Percentiles rank a stretch among this genome's conserved stretches.
phyloP scores from a whole-genome alignment of 352 stramenopile genomes.

The Pythium sukuiense region DNA sequence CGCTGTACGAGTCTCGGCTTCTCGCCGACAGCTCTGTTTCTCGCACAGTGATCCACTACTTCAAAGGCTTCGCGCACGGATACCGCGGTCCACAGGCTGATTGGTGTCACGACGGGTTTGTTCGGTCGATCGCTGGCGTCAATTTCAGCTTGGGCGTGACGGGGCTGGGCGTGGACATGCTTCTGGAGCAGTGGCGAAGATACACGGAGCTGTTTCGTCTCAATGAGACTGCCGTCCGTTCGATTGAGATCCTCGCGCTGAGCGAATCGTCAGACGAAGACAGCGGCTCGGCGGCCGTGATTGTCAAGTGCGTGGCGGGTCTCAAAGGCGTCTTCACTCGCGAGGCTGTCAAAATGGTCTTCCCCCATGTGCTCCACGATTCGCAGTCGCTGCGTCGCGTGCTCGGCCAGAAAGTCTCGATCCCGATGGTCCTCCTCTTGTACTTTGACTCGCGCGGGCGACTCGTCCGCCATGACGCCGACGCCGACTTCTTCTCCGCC shows the following conservation, averaged over 20 bases:
- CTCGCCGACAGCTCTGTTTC: conserved; percentile 1
- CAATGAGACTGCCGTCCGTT: conserved; percentile 23
- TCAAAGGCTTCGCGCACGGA: conserved; percentile 8
- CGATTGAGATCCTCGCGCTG: background rate
- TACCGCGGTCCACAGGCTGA: background rate
- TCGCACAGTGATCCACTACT: background rate
- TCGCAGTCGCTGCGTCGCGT: conserved; percentile 4
- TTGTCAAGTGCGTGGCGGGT: conserved; percentile 10
- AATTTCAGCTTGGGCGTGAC: conserved; percentile 5
- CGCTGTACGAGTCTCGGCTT: background rate
- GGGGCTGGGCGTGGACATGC: conserved; percentile 19
- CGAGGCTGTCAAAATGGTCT: conserved; percentile 18
- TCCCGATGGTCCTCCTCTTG: conserved; percentile 35
- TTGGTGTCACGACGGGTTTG: conserved; percentile 6
- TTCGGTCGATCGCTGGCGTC: conserved; percentile 8
- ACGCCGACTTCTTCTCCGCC: conserved; percentile 38
- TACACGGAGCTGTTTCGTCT: conserved; percentile 47
- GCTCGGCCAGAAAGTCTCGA: conserved; percentile 8
- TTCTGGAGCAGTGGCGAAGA: conserved; percentile 46
- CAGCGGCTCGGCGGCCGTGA: background rate
- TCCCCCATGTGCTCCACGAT: conserved; percentile 11
- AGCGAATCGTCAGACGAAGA: background rate
- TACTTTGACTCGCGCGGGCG: conserved; percentile 28
- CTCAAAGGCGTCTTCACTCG: conserved; percentile 18
- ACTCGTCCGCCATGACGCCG: conserved; percentile 36